Base-by-base conservation (phyloP, 176 grass and related monocot genomes). In the Triticum urartu region DNA sequence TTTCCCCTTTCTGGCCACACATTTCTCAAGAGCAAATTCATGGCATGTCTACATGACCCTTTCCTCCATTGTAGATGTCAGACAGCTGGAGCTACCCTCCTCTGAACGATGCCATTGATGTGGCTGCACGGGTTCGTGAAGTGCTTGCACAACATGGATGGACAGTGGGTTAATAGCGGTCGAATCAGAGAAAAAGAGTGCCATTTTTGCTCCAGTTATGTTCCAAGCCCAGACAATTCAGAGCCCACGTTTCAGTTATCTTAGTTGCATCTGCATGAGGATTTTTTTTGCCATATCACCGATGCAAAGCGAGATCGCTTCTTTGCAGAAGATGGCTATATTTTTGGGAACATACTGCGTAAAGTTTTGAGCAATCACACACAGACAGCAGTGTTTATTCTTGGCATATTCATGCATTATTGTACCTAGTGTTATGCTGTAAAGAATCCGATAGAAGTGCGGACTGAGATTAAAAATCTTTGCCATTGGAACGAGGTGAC, bases 41-140 rank as follows among this genome's bases (percentile, higher is more conserved):
- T 75, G 56, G 7, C 56, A 33, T 77, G 82, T 20, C 48, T 71
- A 77, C 8, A 47, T 88, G 26, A 79, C 17, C 6, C 22, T 78
- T n/a, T 81, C 61, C 20, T 73, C 34, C 50, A 67, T 77, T 68
- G 5, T 81, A 98, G 94, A 94, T 98, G 84, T 95, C 97, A 68
- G 85, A 95, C 62, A 92, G 74, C 72, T 94, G 93, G 92, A 92
- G 97, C 89, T 95, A 94, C 60, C 93, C 93, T 81, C 96, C 93
- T 25, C 72, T 95, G 81, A 98, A 95, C 56, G 96, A 95, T 6
- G 84, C 90, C 25, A 40, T 63, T 50, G 94, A 92, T 66, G 92
- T 90, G 34, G 92, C 94, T 68, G 25, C 74, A 39, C 85, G 82
- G 61, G 83, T 95, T 79, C 81, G 88, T 21, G 90, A 94, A 85